A percentile compares a stretch with the other conserved stretches of the same genome.
Conservation (phyloP, 2,329 filamentous ascomycete genomes). For the Fusarium sp. region DNA sequence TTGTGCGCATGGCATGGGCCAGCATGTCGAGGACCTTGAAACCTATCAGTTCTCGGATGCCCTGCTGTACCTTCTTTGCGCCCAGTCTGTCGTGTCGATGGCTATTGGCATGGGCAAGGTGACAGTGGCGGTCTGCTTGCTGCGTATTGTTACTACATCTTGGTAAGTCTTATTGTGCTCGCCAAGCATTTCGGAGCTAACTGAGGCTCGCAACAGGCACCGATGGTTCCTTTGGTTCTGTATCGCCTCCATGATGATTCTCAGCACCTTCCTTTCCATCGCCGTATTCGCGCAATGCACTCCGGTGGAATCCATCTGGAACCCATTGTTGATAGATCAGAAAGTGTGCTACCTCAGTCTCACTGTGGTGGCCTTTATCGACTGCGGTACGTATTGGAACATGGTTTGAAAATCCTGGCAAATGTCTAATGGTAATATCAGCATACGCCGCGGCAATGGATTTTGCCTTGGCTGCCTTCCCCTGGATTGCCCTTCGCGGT, state of each 20-base stretch:
- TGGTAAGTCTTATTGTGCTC: constrained; percentile 3
- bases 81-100: constrained; percentile 18
- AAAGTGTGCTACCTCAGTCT: constrained; percentile 18
- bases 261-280: constrained; percentile 13
- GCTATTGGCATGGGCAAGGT: constrained; percentile 28
- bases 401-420: background rate
- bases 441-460: constrained; percentile 25
- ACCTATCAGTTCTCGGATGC: constrained; percentile 13
- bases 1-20: constrained; percentile 18
- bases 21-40: constrained; percentile 12
- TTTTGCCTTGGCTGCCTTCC: constrained; percentile 20
- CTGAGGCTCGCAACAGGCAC: background rate
- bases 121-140: constrained; percentile 18
- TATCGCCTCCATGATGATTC: constrained; percentile 17
- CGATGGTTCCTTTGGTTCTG: constrained; percentile 28
- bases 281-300: constrained; percentile 25
- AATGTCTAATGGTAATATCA: background rate
- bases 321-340: constrained; percentile 8
- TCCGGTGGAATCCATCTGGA: constrained; percentile 22
- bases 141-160: constrained; percentile 23
- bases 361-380: constrained; percentile 18
- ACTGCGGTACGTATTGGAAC: constrained; percentile 8
- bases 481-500: constrained; percentile 18
- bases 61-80: constrained; percentile 5
- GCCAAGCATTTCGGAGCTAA: background rate